These are phyloP conservation scores for Suillus luteus DNA, from an alignment of 768 basidiomycete genomes.

Conservation along the genomic window DNA sequence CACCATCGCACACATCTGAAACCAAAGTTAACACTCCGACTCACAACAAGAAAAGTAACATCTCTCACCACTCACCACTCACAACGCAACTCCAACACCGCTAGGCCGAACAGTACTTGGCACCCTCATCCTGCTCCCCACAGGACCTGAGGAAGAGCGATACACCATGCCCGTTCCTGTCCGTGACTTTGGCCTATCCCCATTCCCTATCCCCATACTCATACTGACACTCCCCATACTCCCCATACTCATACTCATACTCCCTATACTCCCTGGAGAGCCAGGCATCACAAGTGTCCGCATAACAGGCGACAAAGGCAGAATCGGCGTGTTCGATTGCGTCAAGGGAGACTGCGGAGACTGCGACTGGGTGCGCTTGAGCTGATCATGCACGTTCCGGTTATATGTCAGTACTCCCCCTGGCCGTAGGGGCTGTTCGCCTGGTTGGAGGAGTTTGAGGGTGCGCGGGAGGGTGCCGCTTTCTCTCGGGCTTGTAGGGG, in stretches of 20 bases:
- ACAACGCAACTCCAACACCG: conserved; percentile 7
- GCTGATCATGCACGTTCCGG: conserved; percentile 37
- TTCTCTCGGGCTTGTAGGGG: neutral
- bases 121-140: conserved; percentile 44
- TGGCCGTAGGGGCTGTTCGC: conserved; percentile 26
- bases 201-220: neutral
- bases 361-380: conserved; percentile 27
- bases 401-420: conserved; percentile 34
- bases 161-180: conserved; percentile 76
- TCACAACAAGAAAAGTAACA: neutral
- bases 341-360: conserved; percentile 22
- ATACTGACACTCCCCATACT: neutral
- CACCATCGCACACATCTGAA: neutral
- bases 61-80: neutral
- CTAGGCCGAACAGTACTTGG: conserved; percentile 15
- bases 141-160: conserved; percentile 27
- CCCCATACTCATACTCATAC: neutral
- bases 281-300: conserved; percentile 19
- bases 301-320: conserved; percentile 20
- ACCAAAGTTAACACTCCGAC: neutral
- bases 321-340: conserved; percentile 16
- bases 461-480: conserved; percentile 22
- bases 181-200: conserved; percentile 50
- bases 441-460: conserved; percentile 29
- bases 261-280: neutral